Percentiles rank a stretch among this genome's conserved stretches.
Evolutionary conservation across 805 yeast genomes (phyloP).

Genomic region (Metschnikowia similis): DNA sequence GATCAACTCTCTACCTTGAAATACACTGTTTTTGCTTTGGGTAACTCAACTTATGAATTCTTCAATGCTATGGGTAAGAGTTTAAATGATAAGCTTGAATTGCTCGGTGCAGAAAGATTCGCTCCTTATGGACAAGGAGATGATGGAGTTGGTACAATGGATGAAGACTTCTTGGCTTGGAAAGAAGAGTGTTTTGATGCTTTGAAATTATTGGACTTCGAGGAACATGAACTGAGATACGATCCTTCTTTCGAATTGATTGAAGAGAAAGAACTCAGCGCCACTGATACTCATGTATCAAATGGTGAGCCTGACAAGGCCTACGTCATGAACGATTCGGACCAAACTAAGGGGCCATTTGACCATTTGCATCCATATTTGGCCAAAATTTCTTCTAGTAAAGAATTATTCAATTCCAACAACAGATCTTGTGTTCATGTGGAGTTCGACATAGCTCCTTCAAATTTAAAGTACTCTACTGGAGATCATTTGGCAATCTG

Average conservation of each 20-base stretch:
- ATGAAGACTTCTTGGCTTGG: conserved; percentile 93
- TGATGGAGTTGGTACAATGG: conserved; percentile 91
- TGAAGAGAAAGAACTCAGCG: conserved; percentile 29
- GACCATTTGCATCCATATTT: conserved; percentile 78
- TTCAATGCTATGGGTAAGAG: conserved; percentile 79
- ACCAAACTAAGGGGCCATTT: conserved; percentile 64
- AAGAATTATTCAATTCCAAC: conserved; percentile 64
- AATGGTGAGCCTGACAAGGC: conserved; percentile 79
- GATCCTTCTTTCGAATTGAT: conserved; percentile 59
- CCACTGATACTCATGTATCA: conserved; percentile 32
- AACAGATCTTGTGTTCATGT: conserved; percentile 82
- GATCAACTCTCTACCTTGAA: conserved; percentile 53
- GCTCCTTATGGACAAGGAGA: conserved; percentile 90
- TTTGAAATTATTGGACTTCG: conserved; percentile 61
- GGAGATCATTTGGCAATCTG: conserved; percentile 96
- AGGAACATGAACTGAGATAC: conserved; percentile 76
- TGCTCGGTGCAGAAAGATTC: conserved; percentile 67
- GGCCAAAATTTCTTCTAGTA: conserved; percentile 57
- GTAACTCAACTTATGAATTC: conserved; percentile 91
- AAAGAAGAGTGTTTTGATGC: conserved; percentile 70
- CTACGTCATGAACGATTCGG: conserved; percentile 25
- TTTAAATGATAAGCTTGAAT: conserved; percentile 45
- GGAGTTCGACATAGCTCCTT: conserved; percentile 75
- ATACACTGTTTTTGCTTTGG: conserved; percentile 83
- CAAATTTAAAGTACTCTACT: conserved; percentile 79